Percentiles rank a stretch among this genome's conserved stretches.
phyloP scores from a whole-genome alignment of 306 rosid species.

The Vigna reflexopilosa region DNA sequence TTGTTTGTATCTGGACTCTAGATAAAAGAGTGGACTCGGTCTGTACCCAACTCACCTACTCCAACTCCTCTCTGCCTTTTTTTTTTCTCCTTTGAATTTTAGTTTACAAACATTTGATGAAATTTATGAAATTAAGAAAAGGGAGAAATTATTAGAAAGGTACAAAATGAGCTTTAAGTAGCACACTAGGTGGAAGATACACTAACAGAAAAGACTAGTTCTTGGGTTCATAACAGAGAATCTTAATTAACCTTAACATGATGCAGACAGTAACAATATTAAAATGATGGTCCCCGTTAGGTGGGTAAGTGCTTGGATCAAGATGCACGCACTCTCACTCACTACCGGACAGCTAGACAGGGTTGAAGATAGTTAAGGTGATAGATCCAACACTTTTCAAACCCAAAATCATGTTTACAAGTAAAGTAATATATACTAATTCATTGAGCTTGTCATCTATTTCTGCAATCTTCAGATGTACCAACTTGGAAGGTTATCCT shows the following conservation, averaged over 20 bases:
- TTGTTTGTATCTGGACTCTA: conserved; percentile 31
- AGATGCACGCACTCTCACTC: conserved; percentile 47
- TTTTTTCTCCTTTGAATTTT: not conserved
- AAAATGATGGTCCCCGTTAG: conserved; percentile 49
- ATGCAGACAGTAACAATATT: conserved; percentile 32
- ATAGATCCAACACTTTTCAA: conserved; percentile 58
- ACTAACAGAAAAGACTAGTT: conserved; percentile 40
- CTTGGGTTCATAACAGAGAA: conserved; percentile 44
- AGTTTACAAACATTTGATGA: conserved; percentile 20
- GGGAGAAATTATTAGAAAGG: conserved; percentile 34
- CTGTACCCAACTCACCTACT: conserved; percentile 49
- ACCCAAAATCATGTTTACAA: conserved; percentile 36
- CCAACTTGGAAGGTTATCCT: conserved; percentile 28
- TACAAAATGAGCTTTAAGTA: conserved; percentile 41
- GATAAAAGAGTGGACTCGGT: conserved; percentile 42
- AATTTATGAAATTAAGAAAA: not conserved
- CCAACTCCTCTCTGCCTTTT: conserved; percentile 21
- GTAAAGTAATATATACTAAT: conserved; percentile 35
- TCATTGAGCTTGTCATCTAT: conserved; percentile 6
- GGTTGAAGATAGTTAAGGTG: conserved; percentile 45
- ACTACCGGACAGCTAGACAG: conserved; percentile 52
- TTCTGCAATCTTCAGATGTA: conserved; percentile 12
- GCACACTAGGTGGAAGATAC: conserved; percentile 38
- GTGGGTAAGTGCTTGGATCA: conserved; percentile 50
- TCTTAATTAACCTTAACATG: conserved; percentile 44